These are phyloP conservation scores for Solanum chaucha DNA, from an alignment of 257 asterid genomes.

Conservation along the genomic window DNA sequence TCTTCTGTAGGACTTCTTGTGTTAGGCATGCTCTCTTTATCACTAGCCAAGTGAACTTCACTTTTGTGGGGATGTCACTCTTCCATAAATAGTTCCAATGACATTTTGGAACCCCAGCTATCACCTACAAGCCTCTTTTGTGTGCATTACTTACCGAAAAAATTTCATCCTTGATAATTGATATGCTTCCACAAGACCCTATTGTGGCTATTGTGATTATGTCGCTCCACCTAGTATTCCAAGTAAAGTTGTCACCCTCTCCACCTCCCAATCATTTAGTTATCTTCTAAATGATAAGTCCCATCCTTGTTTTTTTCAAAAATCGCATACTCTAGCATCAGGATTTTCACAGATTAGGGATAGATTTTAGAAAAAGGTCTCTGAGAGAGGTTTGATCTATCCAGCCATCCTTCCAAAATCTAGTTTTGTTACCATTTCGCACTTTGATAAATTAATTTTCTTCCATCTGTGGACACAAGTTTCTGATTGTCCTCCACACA, in stretches of 20 bases:
- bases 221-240: neutral
- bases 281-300: neutral
- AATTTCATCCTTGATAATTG: neutral
- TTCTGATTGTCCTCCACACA: neutral
- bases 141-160: neutral
- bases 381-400: neutral
- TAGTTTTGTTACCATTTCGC: neutral
- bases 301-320: neutral
- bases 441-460: neutral
- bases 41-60: neutral
- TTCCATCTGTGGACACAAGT: neutral
- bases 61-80: neutral
- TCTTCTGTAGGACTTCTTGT: too few relatives aligned
- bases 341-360: neutral
- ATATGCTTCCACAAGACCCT: neutral
- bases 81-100: neutral
- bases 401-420: neutral
- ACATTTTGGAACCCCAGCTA: neutral
- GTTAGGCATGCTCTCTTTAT: too few relatives aligned
- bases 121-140: neutral
- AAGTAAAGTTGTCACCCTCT: neutral
- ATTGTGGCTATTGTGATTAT: neutral
- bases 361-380: neutral
- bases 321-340: neutral
- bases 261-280: neutral